Percentiles rank a stretch among this genome's conserved stretches.
phyloP scores from a whole-genome alignment of 2,329 filamentous ascomycete genomes.

The Colletotrichum agaves region DNA sequence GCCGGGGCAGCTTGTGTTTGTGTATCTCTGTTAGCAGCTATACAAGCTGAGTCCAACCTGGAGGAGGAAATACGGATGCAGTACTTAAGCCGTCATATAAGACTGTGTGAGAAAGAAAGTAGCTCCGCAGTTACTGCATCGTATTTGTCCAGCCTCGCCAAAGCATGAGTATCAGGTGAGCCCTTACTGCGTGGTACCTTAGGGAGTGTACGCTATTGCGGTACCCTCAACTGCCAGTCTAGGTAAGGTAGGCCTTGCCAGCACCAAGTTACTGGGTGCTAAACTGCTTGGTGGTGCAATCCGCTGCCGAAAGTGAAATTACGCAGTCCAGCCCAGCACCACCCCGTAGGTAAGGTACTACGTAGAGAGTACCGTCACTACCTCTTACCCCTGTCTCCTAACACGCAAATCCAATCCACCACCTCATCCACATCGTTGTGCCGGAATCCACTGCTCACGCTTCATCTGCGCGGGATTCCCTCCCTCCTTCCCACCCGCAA shows the following conservation, averaged over 20 bases:
- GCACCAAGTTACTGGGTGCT: constrained; percentile 13
- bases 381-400: constrained; percentile 25
- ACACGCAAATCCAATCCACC: constrained; percentile 11
- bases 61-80: not conserved
- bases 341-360: constrained; percentile 8
- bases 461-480: constrained; percentile 17
- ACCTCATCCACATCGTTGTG: constrained; percentile 1
- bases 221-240: not conserved
- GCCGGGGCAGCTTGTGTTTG: constrained; percentile 4
- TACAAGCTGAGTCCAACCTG: constrained; percentile 33
- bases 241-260: constrained; percentile 21
- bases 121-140: constrained; percentile 17
- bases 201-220: too few relatives aligned
- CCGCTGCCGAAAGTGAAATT: constrained; percentile 26
- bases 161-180: constrained; percentile 13
- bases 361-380: too few relatives aligned
- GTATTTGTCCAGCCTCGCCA: constrained; percentile 21
- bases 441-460: constrained; percentile 10
- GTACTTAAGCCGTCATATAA: accelerated
- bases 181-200: too few relatives aligned
- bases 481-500: constrained; percentile 4
- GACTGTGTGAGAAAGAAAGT: not conserved
- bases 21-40: constrained; percentile 34
- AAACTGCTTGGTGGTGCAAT: not conserved
- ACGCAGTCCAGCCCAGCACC: constrained; percentile 27